Percentiles rank a stretch among this genome's conserved stretches.
Conservation (phyloP, 1,284 basidiomycete species). For the Phlebopus sp. region DNA sequence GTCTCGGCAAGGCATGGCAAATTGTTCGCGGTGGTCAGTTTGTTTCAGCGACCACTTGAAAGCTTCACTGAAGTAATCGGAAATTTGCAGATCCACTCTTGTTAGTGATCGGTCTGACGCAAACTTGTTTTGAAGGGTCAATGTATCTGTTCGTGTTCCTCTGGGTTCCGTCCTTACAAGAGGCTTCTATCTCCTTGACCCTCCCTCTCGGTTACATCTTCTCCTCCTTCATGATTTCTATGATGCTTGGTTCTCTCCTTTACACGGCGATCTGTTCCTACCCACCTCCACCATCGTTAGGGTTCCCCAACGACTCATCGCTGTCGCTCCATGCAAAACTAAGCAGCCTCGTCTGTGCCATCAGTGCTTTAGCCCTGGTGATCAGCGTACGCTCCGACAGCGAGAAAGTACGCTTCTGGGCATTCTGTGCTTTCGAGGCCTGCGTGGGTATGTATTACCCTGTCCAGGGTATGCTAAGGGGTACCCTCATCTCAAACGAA, state of each 20-base stretch:
- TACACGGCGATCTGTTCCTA: conserved; percentile 56
- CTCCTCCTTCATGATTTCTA: conserved; percentile 73
- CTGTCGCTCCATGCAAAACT: conserved; percentile 65
- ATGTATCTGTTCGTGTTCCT: conserved; percentile 83
- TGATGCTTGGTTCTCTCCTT: conserved; percentile 74
- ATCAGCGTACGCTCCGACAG: conserved; percentile 45
- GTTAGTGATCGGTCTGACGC: conserved; percentile 66
- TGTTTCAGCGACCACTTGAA: neutral
- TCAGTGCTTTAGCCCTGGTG: conserved; percentile 56
- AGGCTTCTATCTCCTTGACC: conserved; percentile 39
- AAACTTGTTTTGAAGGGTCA: conserved; percentile 77
- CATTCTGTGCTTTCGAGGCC: conserved; percentile 71
- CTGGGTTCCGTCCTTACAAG: conserved; percentile 74
- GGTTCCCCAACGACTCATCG: conserved; percentile 36
- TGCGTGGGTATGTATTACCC: conserved; percentile 80
- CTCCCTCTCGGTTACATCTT: conserved; percentile 76
- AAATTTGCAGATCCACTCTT: conserved; percentile 49
- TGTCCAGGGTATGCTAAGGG: conserved; percentile 71
- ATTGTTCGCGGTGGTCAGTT: conserved; percentile 54
- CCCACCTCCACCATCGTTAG: conserved; percentile 27
- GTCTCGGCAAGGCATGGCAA: conserved; percentile 55
- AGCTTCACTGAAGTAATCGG: neutral
- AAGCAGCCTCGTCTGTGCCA: conserved; percentile 59
- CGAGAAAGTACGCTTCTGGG: conserved; percentile 61
- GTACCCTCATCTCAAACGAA: conserved; percentile 67